phyloP scores from a whole-genome alignment of 495 filamentous ascomycete genomes.

The Daldinia caldariorum region DNA sequence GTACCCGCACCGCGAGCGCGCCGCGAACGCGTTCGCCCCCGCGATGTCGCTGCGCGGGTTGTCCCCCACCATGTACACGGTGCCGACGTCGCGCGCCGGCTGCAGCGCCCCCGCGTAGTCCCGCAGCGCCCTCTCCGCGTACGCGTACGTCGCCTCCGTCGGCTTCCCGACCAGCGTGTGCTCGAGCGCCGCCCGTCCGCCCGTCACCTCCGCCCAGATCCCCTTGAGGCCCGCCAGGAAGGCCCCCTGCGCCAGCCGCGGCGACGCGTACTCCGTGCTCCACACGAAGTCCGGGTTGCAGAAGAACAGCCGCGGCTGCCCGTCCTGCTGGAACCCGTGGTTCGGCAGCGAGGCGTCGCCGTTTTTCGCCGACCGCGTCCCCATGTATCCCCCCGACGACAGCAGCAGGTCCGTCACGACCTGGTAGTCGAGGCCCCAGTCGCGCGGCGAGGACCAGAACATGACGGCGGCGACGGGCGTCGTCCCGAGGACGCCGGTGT shows the following conservation, averaged over 20 bases:
- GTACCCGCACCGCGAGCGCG: slow-evolving; percentile 63
- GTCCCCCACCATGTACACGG: slow-evolving; percentile 88
- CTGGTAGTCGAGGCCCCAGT: slow-evolving; percentile 80
- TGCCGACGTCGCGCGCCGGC: slow-evolving; percentile 62
- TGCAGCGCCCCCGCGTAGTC: slow-evolving; percentile 62
- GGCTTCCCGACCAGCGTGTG: slow-evolving; percentile 81
- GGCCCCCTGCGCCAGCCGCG: slow-evolving; percentile 85
- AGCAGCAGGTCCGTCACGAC: slow-evolving; percentile 76
- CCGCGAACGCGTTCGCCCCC: slow-evolving; percentile 77
- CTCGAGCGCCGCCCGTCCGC: slow-evolving; percentile 62
- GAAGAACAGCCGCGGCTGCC: slow-evolving; percentile 78
- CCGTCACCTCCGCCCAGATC: slow-evolving; percentile 70
- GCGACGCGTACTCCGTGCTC: slow-evolving; percentile 77
- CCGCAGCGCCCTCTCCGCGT: slow-evolving; percentile 73
- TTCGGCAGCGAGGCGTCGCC: slow-evolving; percentile 69
- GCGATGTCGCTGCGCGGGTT: slow-evolving; percentile 84
- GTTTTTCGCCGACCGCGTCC: slow-evolving; percentile 66
- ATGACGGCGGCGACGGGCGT: slow-evolving; percentile 77
- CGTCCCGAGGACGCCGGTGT: slow-evolving; percentile 61
- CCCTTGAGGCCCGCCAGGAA: slow-evolving; percentile 78
- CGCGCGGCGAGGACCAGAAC: slow-evolving; percentile 82
- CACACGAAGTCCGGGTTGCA: slow-evolving; percentile 84
- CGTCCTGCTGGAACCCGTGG: slow-evolving; percentile 72
- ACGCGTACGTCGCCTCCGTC: slow-evolving; percentile 72
- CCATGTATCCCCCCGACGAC: slow-evolving; percentile 69